Evolutionary conservation across 163 green algal species (phyloP).

Genomic region (Trebouxiophyceae sp.): DNA sequence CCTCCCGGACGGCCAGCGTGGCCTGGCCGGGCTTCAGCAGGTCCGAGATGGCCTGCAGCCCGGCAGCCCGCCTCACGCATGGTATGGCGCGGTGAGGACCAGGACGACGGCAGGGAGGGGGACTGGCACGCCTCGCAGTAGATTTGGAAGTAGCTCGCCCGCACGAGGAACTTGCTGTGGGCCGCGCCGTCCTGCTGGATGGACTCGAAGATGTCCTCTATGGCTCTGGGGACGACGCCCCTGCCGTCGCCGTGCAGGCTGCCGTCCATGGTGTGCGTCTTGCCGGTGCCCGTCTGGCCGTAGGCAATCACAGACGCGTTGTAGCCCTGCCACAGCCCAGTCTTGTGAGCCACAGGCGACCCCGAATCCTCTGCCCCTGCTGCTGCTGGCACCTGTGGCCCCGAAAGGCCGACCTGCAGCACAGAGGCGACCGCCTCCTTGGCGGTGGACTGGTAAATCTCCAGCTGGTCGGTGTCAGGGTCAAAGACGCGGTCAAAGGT

Average conservation of each 20-base stretch:
- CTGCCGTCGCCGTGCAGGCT: slow-evolving; percentile 11
- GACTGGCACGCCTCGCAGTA: slow-evolving; percentile 79
- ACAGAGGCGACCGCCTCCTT: slow-evolving; percentile 71
- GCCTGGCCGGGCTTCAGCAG: slow-evolving; percentile 83
- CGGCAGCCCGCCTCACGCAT: background rate
- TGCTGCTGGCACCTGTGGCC: too few relatives aligned
- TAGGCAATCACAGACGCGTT: slow-evolving; percentile 96
- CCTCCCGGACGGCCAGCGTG: slow-evolving; percentile 86
- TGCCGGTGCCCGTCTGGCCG: slow-evolving; percentile 87
- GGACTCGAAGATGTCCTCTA: slow-evolving; percentile 89
- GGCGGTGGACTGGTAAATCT: slow-evolving; percentile 76
- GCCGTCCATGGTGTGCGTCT: slow-evolving; percentile 95
- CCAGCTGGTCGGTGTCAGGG: slow-evolving; percentile 60
- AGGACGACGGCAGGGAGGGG: background rate
- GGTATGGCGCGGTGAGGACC: too few relatives aligned
- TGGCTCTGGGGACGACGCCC: slow-evolving; percentile 89
- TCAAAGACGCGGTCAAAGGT: slow-evolving; percentile 90
- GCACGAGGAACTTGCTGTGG: slow-evolving; percentile 89
- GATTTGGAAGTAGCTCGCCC: slow-evolving; percentile 91
- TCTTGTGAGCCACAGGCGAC: background rate
- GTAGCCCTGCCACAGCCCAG: slow-evolving; percentile 73
- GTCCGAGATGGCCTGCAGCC: slow-evolving; percentile 79
- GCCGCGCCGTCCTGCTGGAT: slow-evolving; percentile 76
- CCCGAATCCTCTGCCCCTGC: too few relatives aligned
- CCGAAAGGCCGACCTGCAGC: slow-evolving; percentile 75